A percentile compares a stretch with the other conserved stretches of the same genome.
Conservation (phyloP, 768 basidiomycete genomes). For the Kwoniella heveanensis region DNA sequence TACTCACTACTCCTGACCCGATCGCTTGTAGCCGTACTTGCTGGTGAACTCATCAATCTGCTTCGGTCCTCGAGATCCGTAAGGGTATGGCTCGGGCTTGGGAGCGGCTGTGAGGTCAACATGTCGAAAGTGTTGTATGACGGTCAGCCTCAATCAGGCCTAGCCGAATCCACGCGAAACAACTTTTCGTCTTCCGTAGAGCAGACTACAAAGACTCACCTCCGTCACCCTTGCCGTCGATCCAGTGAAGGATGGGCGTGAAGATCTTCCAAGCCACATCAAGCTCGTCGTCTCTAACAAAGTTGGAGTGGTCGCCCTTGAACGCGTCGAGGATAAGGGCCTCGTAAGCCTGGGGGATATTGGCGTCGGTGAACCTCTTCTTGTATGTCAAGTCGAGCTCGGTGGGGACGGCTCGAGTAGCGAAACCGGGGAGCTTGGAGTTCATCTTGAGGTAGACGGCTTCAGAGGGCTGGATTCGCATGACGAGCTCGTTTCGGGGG, state of each 20-base stretch:
- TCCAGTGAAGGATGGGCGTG: slow-evolving; percentile 81
- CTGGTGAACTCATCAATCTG: slow-evolving; percentile 73
- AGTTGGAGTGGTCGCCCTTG: slow-evolving; percentile 98
- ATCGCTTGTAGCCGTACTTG: slow-evolving; percentile 76
- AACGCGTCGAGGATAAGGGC: slow-evolving; percentile 92
- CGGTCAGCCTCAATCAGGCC: slow-evolving; percentile 29
- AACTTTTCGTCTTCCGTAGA: no score
- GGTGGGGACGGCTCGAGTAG: slow-evolving; percentile 85
- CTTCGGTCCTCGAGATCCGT: slow-evolving; percentile 93
- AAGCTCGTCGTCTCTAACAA: slow-evolving; percentile 95
- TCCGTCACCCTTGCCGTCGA: slow-evolving; percentile 66
- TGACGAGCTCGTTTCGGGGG: slow-evolving; percentile 92
- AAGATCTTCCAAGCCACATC: slow-evolving; percentile 91
- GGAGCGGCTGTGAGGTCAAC: slow-evolving; percentile 59
- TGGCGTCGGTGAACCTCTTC: slow-evolving; percentile 82
- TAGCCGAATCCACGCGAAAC: no score
- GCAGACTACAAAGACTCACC: background rate
- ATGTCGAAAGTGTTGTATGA: background rate
- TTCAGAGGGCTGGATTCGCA: slow-evolving; percentile 94
- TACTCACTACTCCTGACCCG: slow-evolving; percentile 74
- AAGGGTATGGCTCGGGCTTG: slow-evolving; percentile 76
- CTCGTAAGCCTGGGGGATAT: slow-evolving; percentile 95
- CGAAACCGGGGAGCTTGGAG: slow-evolving; percentile 86
- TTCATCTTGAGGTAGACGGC: slow-evolving; percentile 97
- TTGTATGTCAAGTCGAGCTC: slow-evolving; percentile 99